Evolutionary conservation across 805 yeast species (phyloP).

Genomic region (Barnettozyma siamensis): DNA sequence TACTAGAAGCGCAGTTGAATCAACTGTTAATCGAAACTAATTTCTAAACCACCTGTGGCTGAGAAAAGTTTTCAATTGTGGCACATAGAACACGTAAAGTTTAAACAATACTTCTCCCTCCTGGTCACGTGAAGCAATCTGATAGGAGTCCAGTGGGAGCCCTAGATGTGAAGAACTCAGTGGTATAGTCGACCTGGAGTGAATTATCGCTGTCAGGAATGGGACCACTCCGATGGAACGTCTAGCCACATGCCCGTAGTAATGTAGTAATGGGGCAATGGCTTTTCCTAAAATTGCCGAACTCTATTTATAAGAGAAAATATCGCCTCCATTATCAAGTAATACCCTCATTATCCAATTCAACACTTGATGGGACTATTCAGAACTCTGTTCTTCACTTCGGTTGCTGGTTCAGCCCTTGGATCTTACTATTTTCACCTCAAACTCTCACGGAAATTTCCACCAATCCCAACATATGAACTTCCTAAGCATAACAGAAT

Average conservation of each 20-base stretch:
- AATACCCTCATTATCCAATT: background rate
- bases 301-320: no score
- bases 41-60: background rate
- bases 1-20: background rate
- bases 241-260: no score
- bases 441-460: conserved; percentile 12
- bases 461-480: conserved; percentile 17
- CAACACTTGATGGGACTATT: conserved; percentile 5
- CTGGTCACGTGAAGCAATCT: conserved; percentile 1
- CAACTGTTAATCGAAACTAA: background rate
- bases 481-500: conserved; percentile 15
- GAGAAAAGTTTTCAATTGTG: conserved; percentile 2
- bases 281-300: background rate
- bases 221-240: no score
- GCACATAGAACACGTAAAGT: conserved; percentile 1
- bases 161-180: no score
- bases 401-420: conserved; percentile 9
- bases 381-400: conserved; percentile 11
- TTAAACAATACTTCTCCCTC: background rate
- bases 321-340: no score
- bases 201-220: no score
- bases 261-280: no score
- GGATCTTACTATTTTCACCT: conserved; percentile 17
- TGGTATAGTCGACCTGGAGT: no score
- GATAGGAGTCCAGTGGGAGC: no score